These are phyloP conservation scores for Serendipita sp. DNA, from an alignment of 768 basidiomycete genomes.

Conservation along the genomic window DNA sequence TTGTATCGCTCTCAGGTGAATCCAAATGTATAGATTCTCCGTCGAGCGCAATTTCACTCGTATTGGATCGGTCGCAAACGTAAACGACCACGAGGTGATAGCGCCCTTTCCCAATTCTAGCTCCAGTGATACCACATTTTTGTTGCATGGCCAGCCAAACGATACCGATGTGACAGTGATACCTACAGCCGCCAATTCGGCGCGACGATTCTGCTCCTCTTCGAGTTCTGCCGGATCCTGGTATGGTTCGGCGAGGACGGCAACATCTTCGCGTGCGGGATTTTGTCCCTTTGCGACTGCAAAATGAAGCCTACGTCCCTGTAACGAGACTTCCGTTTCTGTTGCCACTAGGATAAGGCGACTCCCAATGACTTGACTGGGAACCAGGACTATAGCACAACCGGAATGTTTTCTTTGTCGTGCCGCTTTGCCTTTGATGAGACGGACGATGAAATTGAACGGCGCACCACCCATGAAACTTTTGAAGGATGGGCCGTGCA, in stretches of 20 bases:
- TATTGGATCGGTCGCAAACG: neutral
- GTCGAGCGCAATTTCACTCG: too few relatives aligned
- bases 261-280: neutral
- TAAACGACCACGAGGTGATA: neutral
- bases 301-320: neutral
- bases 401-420: slow-evolving; percentile 23
- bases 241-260: neutral
- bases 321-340: neutral
- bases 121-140: neutral
- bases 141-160: neutral
- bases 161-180: neutral
- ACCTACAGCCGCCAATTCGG: neutral
- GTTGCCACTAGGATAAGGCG: neutral
- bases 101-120: neutral
- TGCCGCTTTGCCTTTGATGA: slow-evolving; percentile 25
- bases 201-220: neutral
- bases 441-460: slow-evolving; percentile 38
- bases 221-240: neutral
- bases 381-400: slow-evolving; percentile 32
- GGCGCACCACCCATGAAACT: slow-evolving; percentile 23
- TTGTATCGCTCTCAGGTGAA: neutral
- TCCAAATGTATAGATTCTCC: neutral
- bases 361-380: slow-evolving; percentile 23
- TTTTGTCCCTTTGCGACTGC: neutral
- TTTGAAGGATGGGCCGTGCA: slow-evolving; percentile 33